Evolutionary conservation across 177 flowering plant genomes (phyloP), one percentile per base, ranked within the genome.

Genomic region (Vitis hybrid): DNA sequence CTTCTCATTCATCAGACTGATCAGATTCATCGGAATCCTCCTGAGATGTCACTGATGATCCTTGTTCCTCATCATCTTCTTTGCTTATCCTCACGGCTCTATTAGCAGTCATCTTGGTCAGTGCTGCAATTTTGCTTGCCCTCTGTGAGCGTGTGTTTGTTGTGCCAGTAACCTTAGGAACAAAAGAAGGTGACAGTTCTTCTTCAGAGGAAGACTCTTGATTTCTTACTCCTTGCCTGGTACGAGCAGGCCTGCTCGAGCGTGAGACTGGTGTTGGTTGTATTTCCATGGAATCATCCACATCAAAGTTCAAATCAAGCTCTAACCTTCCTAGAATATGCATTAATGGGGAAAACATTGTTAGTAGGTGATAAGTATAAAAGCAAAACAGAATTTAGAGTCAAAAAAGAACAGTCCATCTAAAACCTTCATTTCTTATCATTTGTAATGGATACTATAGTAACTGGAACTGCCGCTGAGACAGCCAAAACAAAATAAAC

Each of bases 111-210:
- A 95, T 86, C 80, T 82, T 95, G 70, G 79, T 71, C 71, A 93
- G 34, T 60, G 98, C 99, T 40, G 88, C 97, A 45, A 91, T 86
- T 79, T 95, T 95, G 85, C 98, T 91, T 12, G 93, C 93, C 75
- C 99, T 86, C 70, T 93, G 93, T 13, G 97, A 93, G 10, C 93
- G 88, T 0, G 75, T 52, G 56, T 77, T 74, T 45, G 64, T 49
- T 45, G 70, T 67, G 57, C 73, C 67, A 55, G 83, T 67, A 74
- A 72, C 66, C 2, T 73, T 57, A 32, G 84, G 91, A 62, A 72
- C 90, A 62, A 74, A 74, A 45, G 87, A 70, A 60, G 93, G 84
- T 52, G 90, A 79, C 34, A 34, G 78, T 19, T 19, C 21, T 21
- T 83, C 97, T 60, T 84, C 92, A 8, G 92, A 89, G 9, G 87